phyloP scores from a whole-genome alignment of 2,329 filamentous ascomycete species.

The Pseudofabraea citricarpa region DNA sequence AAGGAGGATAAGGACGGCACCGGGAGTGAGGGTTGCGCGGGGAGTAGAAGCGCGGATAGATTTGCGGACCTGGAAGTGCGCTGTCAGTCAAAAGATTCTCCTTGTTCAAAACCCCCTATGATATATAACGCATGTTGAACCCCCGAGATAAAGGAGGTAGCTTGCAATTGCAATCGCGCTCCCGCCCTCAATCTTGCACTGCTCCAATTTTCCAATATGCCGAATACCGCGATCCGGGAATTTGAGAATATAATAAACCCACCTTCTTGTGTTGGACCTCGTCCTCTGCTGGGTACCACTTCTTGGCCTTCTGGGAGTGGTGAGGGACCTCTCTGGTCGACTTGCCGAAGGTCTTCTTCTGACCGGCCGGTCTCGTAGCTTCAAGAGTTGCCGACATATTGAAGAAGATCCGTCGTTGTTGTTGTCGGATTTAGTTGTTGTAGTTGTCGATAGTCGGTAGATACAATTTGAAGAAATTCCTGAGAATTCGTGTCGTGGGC shows the following conservation, averaged over 20 bases:
- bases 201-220: slow-evolving; percentile 8
- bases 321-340: slow-evolving; percentile 88
- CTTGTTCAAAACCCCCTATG: not conserved
- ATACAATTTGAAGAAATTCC: slow-evolving; percentile 1
- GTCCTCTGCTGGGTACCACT: slow-evolving; percentile 98
- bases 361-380: slow-evolving; percentile 22
- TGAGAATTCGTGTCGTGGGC: not conserved
- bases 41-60: slow-evolving; percentile 80
- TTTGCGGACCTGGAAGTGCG: slow-evolving; percentile 79
- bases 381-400: slow-evolving; percentile 65
- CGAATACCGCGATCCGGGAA: not conserved
- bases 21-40: slow-evolving; percentile 85
- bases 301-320: slow-evolving; percentile 87
- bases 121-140: not conserved
- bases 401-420: slow-evolving; percentile 27
- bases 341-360: slow-evolving; percentile 95
- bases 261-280: slow-evolving; percentile 89
- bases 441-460: slow-evolving; percentile 18
- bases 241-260: slow-evolving; percentile 37
- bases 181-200: slow-evolving; percentile 4
- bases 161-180: slow-evolving; percentile 16
- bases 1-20: slow-evolving; percentile 96
- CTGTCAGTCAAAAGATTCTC: slow-evolving; percentile 18
- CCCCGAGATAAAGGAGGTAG: slow-evolving; percentile 4
- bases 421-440: slow-evolving; percentile 22